Conservation (phyloP, 2,329 filamentous ascomycete genomes). For the Diaporthe vexans region DNA sequence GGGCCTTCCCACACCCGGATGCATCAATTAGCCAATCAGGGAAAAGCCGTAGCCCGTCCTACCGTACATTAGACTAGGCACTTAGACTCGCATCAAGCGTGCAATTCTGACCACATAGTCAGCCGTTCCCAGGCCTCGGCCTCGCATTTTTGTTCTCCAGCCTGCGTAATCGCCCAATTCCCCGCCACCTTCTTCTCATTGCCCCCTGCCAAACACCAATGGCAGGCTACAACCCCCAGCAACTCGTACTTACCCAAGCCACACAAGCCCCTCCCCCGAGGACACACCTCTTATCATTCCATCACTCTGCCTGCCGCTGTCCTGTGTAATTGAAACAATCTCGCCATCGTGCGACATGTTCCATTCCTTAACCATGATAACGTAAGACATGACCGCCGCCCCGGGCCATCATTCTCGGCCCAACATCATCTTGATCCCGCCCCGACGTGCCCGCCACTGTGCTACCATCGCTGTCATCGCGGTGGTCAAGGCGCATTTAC, state of each 20-base stretch:
- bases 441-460: not conserved
- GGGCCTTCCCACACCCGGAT: slow-evolving; percentile 15
- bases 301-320: slow-evolving; percentile 29
- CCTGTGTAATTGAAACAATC: slow-evolving; percentile 22
- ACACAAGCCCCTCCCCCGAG: slow-evolving; percentile 1
- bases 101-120: slow-evolving; percentile 8
- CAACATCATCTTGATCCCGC: slow-evolving; percentile 15
- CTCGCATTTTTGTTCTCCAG: slow-evolving; percentile 20
- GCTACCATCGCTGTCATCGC: not conserved
- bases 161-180: slow-evolving; percentile 24
- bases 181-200: slow-evolving; percentile 27
- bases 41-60: slow-evolving; percentile 24
- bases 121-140: slow-evolving; percentile 25
- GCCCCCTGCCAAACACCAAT: slow-evolving; percentile 23
- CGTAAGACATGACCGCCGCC: slow-evolving; percentile 10
- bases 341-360: slow-evolving; percentile 25
- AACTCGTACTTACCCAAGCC: not conserved
- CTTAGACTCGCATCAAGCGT: not conserved
- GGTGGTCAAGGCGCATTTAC: not conserved
- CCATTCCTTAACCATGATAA: slow-evolving; percentile 22
- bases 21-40: slow-evolving; percentile 15
- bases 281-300: not conserved
- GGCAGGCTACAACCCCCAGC: not conserved
- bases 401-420: slow-evolving; percentile 13
- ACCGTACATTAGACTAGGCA: not conserved